Evolutionary conservation across 257 asterid species (phyloP).

Genomic region (Haberlea rhodopensis): DNA sequence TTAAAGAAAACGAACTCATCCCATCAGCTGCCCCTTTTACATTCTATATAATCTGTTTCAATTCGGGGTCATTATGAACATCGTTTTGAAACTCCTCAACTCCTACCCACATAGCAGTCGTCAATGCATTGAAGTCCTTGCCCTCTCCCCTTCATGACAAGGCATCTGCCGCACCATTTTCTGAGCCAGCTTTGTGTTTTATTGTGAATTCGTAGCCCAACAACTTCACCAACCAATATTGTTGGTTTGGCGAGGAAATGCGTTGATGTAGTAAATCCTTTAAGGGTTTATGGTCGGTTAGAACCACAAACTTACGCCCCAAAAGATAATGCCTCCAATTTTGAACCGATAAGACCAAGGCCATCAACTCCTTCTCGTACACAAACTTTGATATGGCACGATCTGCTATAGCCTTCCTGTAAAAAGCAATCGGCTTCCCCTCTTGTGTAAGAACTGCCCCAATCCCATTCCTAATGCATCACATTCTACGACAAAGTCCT

Average conservation of each 20-base stretch:
- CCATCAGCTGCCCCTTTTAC: too few relatives aligned
- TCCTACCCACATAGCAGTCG: too few relatives aligned
- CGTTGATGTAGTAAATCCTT: background rate
- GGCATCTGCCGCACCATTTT: too few relatives aligned
- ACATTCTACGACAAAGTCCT: background rate
- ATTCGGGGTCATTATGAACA: too few relatives aligned
- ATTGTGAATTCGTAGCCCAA: too few relatives aligned
- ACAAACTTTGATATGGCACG: background rate
- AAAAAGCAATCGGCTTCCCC: background rate
- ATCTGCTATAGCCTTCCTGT: background rate
- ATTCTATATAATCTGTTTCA: too few relatives aligned
- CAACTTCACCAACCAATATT: too few relatives aligned
- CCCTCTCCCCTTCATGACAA: too few relatives aligned
- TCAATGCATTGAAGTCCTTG: too few relatives aligned
- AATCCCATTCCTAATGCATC: background rate
- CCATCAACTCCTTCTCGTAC: background rate
- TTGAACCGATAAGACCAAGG: background rate
- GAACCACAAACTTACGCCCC: background rate
- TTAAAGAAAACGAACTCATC: too few relatives aligned
- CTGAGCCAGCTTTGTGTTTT: too few relatives aligned
- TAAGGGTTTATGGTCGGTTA: background rate
- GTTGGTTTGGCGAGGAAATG: background rate
- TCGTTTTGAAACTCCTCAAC: too few relatives aligned
- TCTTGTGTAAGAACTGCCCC: background rate
- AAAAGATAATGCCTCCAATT: background rate